Evolutionary conservation across 768 basidiomycete genomes (phyloP), one percentile per base, ranked within the genome.

Genomic region (Tulasnella sp.): DNA sequence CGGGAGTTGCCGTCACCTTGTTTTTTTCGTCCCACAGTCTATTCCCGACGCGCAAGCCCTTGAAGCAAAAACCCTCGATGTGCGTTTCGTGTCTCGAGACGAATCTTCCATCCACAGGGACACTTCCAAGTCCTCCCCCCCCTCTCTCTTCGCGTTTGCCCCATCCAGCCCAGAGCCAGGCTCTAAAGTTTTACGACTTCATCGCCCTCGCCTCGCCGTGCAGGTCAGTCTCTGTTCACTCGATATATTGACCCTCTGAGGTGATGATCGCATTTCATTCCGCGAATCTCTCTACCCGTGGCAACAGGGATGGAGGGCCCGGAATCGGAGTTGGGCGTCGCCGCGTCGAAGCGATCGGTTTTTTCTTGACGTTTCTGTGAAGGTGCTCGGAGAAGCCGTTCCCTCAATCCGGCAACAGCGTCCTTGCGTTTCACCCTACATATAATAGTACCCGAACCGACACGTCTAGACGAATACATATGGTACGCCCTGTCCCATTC

Each of bases 361-460:
- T 31, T 24, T 69, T 37, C 16, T 37, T 69, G 64, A 69, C 64
- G 64, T 69, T 69, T 69, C 64, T 69, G 64, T 69, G 64, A 69
- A 69, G 31, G n/a, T 14, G 31, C 64, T 37, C 16, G 64, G 64
- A 46, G 64, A 69, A 69, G 64, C 64, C 1, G 31, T 37, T 6
- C 37, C 37, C 31, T 69, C 11, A 37, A 69, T 37, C 12, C 64
- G 28, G 31, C 64, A 28, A 28, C 16, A n/a, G 60, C 6, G 7
- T 24, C 60, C 60, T 64, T 22, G 11, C 46, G 54, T n/a, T 54
- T 54, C 54, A n/a, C 54, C 54, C 54, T 54, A 54, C 11, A 54
- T 54, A n/a, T n/a, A 54, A 50, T 54, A 54, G 24, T 54, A n/a
- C 11, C 44, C 44, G 44, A 46, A 9, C 50, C 16, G 46, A 48